Percentiles rank a stretch among this genome's conserved stretches.
Conservation (phyloP, 495 filamentous ascomycete species). For the Aspergillus sparsus region DNA sequence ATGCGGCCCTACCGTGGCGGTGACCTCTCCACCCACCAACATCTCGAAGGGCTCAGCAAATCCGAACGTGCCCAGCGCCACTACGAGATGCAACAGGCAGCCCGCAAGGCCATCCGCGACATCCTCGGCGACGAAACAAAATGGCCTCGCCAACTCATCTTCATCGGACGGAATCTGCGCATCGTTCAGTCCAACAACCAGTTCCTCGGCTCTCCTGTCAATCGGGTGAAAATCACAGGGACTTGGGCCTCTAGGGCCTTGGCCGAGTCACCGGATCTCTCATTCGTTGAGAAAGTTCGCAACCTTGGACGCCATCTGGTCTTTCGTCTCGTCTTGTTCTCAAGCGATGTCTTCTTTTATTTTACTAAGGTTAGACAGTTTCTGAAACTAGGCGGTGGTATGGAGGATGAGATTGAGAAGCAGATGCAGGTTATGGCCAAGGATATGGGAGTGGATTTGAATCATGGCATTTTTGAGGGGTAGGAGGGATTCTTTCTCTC, state of each 20-base stretch:
- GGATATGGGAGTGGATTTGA: slow-evolving; percentile 87
- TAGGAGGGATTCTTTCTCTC: slow-evolving; percentile 27
- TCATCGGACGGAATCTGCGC: slow-evolving; percentile 91
- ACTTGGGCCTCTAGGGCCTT: slow-evolving; percentile 82
- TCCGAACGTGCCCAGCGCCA: slow-evolving; percentile 55
- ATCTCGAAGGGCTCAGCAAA: slow-evolving; percentile 62
- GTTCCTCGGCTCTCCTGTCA: slow-evolving; percentile 89
- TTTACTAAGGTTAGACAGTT: slow-evolving; percentile 74
- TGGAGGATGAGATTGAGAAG: slow-evolving; percentile 92
- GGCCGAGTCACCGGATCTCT: slow-evolving; percentile 65
- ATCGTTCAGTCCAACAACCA: slow-evolving; percentile 86
- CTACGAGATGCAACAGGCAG: slow-evolving; percentile 83
- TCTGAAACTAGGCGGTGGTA: slow-evolving; percentile 72
- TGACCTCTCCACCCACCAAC: slow-evolving; percentile 60
- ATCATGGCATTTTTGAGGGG: slow-evolving; percentile 86
- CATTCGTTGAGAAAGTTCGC: slow-evolving; percentile 53
- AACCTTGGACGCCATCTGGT: slow-evolving; percentile 70
- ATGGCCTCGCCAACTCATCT: slow-evolving; percentile 91
- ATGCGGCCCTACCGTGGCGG: slow-evolving; percentile 90
- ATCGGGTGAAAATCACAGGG: slow-evolving; percentile 92
- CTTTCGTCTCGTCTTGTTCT: slow-evolving; percentile 75
- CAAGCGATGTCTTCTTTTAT: slow-evolving; percentile 81
- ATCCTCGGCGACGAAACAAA: slow-evolving; percentile 87
- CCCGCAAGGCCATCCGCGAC: slow-evolving; percentile 80
- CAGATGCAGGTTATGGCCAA: slow-evolving; percentile 84